These are phyloP conservation scores for Phytophthora melonis DNA, from an alignment of 352 stramenopile species.

Conservation along the genomic window DNA sequence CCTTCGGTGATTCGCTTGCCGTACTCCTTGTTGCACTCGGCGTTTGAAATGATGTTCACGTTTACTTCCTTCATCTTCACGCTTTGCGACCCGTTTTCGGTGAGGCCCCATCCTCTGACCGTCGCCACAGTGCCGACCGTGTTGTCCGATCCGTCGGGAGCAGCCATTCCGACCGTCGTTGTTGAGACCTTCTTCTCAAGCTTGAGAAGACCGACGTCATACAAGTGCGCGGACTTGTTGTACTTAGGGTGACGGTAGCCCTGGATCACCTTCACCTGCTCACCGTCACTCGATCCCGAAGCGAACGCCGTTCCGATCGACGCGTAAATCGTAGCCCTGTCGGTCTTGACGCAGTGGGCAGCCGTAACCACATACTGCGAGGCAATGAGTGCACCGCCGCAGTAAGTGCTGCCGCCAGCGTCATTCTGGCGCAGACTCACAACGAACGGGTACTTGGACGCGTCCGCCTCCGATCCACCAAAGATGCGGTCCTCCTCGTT, in stretches of 20 bases:
- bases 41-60: constrained; percentile 65
- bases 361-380: constrained; percentile 75
- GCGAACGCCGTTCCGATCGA: constrained; percentile 61
- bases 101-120: constrained; percentile 71
- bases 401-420: constrained; percentile 56
- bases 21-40: constrained; percentile 67
- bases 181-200: constrained; percentile 52
- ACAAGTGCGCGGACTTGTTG: constrained; percentile 59
- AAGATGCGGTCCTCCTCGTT: constrained; percentile 69
- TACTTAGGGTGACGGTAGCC: constrained; percentile 63
- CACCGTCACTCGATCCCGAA: constrained; percentile 49
- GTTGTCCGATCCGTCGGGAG: constrained; percentile 58
- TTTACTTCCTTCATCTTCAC: constrained; percentile 62
- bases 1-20: constrained; percentile 61
- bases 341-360: constrained; percentile 73
- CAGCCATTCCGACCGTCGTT: constrained; percentile 44
- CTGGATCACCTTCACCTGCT: constrained; percentile 59
- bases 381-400: constrained; percentile 70
- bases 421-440: constrained; percentile 60
- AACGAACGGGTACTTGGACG: constrained; percentile 61
- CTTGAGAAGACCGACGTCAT: constrained; percentile 68
- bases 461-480: constrained; percentile 63
- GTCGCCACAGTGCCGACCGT: constrained; percentile 59
- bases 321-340: constrained; percentile 50
- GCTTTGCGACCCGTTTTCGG: constrained; percentile 50